Percentiles rank a stretch among this genome's conserved stretches.
These are phyloP conservation scores for Shiraia bambusicola DNA, from an alignment of 2,329 filamentous ascomycete species.

Conservation along the genomic window DNA sequence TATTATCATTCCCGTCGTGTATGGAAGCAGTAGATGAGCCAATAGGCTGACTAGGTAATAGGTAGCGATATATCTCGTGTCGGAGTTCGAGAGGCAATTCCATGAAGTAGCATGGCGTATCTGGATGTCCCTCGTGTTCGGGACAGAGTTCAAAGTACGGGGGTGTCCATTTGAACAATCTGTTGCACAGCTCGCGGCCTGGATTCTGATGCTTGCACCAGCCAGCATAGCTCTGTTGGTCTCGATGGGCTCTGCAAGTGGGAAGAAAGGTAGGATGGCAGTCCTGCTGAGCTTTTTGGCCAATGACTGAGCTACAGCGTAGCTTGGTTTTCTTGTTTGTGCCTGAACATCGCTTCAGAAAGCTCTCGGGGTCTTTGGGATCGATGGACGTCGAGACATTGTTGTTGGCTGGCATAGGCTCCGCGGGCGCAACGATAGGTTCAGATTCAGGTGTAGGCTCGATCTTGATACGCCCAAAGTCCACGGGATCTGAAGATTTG, in stretches of 20 bases:
- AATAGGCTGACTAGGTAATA: constrained; percentile 29
- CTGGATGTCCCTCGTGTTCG: constrained; percentile 27
- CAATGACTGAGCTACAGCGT: constrained; percentile 24
- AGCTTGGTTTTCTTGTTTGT: constrained; percentile 29
- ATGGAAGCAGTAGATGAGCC: constrained; percentile 24
- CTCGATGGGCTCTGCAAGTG: constrained; percentile 31
- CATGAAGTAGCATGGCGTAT: constrained; percentile 35
- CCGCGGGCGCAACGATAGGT: neutral
- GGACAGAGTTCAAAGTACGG: constrained; percentile 34
- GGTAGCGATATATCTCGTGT: constrained; percentile 33
- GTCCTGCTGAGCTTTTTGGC: constrained; percentile 22
- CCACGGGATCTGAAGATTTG: neutral
- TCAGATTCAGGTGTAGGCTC: constrained; percentile 12
- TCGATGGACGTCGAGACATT: constrained; percentile 15
- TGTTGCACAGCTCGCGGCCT: constrained; percentile 26
- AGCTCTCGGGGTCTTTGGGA: constrained; percentile 31
- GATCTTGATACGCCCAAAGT: constrained; percentile 4
- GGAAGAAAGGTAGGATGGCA: constrained; percentile 31
- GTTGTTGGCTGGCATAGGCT: neutral
- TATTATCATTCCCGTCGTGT: constrained; percentile 1
- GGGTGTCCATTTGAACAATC: constrained; percentile 31
- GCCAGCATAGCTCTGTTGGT: constrained; percentile 30
- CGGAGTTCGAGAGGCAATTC: constrained; percentile 37
- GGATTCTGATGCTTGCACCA: constrained; percentile 25
- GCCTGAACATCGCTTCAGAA: constrained; percentile 29